Evolutionary conservation across 2,329 filamentous ascomycete species (phyloP), one percentile per base, ranked within the genome.

Genomic region (Aspergillus ibericus): DNA sequence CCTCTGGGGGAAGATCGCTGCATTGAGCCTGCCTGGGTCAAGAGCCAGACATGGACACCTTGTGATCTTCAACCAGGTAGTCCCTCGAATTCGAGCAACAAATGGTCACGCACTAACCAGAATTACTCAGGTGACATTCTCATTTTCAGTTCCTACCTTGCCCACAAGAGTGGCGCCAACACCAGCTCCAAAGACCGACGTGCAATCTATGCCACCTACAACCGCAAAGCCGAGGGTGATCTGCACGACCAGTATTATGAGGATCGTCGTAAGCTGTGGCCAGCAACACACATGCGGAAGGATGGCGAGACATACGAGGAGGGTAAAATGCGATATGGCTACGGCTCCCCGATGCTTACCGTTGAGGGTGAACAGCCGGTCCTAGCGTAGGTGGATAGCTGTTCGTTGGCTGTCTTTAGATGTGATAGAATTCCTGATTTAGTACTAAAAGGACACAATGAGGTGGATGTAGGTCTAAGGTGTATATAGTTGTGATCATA

Each of bases 161-260:
- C 76, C 2, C 76, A 78, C 62, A 69, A 75, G 4, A 75, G 71
- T 50, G 73, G 70, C 12, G 56, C 68, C 29, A 78, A 78, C 56
- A 62, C 58, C 15, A 78, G 75, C 53, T 58, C 47, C 1, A 69
- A 68, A 53, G 67, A 75, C 46, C 70, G 77, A 1, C 70, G 70
- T 42, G 77, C 76, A 7, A 69, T 79, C 22, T 79, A 80, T 59
- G 75, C 77, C 2, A 80, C 77, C 0, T 80, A 79, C 61, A 77
- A 79, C 56, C 72, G 69, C 49, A 67, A 67, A 5, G 60, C 62
- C 0, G 77, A 80, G 53, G 77, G 78, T 1, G 71, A 78, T 59
- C 62, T 80, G n/a, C 76, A 77, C 59, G 72, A 75, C 58, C 66
- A 71, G 50, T 80, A 80, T 63, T 80, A 79, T 63, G 63, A 62